A percentile compares a stretch with the other conserved stretches of the same genome.
Conservation (phyloP, 805 yeast genomes). For the Pichia ethanolica region DNA sequence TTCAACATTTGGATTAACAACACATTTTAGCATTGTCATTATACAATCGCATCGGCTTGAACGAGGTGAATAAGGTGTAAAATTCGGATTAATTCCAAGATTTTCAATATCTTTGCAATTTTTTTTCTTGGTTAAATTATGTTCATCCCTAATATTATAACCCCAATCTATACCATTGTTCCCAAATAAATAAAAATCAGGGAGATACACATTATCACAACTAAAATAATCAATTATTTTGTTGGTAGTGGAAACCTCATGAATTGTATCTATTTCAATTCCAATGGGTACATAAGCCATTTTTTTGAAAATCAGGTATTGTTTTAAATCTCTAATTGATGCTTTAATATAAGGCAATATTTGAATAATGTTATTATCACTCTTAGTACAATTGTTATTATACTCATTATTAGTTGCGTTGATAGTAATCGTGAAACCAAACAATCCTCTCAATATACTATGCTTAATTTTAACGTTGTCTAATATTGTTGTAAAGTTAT, state of each 20-base stretch:
- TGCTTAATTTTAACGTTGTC: constrained; percentile 40
- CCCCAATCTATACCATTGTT: not conserved
- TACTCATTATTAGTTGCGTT: too few species aligned
- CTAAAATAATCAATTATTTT: constrained; percentile 9
- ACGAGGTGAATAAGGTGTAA: constrained; percentile 36
- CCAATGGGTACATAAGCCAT: constrained; percentile 36
- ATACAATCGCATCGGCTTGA: constrained; percentile 38
- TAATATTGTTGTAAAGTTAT: constrained; percentile 68
- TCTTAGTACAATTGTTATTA: too few species aligned
- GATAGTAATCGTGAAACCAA: constrained; percentile 93
- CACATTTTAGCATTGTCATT: constrained; percentile 33
- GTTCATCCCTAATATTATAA: not conserved
- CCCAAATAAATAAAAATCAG: constrained; percentile 12
- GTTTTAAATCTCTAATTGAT: constrained; percentile 76
- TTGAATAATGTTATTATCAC: too few species aligned
- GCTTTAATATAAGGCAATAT: constrained; percentile 79
- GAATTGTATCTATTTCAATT: constrained; percentile 2
- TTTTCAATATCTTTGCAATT: not conserved
- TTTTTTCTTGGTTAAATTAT: not conserved
- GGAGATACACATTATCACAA: constrained; percentile 11
- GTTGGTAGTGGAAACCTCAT: not conserved
- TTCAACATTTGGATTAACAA: constrained; percentile 17
- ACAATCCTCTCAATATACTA: constrained; percentile 59
- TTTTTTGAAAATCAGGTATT: constrained; percentile 42
- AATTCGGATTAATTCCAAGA: not conserved